Base-by-base conservation (phyloP, 2,329 filamentous ascomycete genomes). In the Alternaria infectoria region DNA sequence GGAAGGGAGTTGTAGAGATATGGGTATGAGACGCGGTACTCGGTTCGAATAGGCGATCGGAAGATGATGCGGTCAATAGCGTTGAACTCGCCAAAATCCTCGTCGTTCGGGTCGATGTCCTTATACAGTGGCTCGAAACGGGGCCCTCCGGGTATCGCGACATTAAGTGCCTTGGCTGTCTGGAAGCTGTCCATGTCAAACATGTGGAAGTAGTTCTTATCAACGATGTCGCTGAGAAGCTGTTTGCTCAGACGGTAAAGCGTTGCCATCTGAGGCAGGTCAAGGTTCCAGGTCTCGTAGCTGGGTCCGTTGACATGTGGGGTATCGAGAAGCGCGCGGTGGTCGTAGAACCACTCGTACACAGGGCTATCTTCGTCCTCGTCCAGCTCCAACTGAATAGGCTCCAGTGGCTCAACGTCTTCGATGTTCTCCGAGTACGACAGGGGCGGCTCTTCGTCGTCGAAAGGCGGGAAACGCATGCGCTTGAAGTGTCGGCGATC, bases 11-110 rank as follows among this genome's bases (percentile, higher is more conserved):
- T 99, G 83, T 99, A 99, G 6, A 99, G 86, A 79, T 91, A 97
- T 0, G 96, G 96, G 78, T 93, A 98, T 1, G 93, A 93, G 46
- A 99, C 96, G 49, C 95, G 90, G 75, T 96, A 97, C 81, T 99
- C 96, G 9, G 95, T 99, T 71, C 95, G 90, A 69, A 98, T 96
- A 1, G 95, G 94, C 50, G 92, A 91, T 69, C 96, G 91, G 86
- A 99, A 99, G 71, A 99, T 99, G 81, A 99, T 99, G 71, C 96
- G 93, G 76, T 99, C 96, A 73, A 99, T 99, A 32, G 96, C 96
- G 77, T 99, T 99, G 86, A 99, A 99, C 81, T 99, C 96, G 81
- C 96, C 96, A 81, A 99, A 99, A 77, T 99, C 96, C 80, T 99
- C 96, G 71, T 98, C 95, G 73, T 99, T 99, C 2, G 96, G 96